Evolutionary conservation across 192 early-diverging fungal genomes (phyloP), one percentile per base, ranked within the genome.

Genomic region (Rhizophagus clarus): DNA sequence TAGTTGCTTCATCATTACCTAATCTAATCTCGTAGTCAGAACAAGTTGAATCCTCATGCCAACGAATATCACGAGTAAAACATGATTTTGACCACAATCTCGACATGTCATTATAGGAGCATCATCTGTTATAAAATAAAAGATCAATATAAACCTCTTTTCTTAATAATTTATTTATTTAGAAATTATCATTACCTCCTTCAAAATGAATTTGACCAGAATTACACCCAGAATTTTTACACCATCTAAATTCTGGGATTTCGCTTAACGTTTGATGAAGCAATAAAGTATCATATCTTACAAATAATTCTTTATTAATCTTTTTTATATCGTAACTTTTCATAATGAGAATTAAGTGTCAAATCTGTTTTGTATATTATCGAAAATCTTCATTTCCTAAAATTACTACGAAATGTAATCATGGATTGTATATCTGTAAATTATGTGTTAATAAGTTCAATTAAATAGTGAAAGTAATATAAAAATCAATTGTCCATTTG

Each of bases 81-180:
- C 77, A 79, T 22, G 42, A 69, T 69, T 60, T 67, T 22, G 20
- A 14, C 22, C 22, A 37, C 77, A 79, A 15, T 26, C 22, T 31
- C 20, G 8, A 60, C 77, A 79, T 3, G 77, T 79, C 77, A 79
- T 70, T 68, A 79, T 79, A 31, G 77, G 77, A 11, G 67, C 77
- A 31, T 56, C 40, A 34, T 69, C 77, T 79, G 40, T n/a, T n/a
- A 67, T 17, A 8, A 79, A 17, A 56, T 14, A 37, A 28, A n/a
- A 34, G 22, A 49, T 20, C 1, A 20, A 22, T 28, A 14, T 14
- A 6, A 56, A 28, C 3, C 0, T 51, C 10, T 51, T 51, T 29
- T 40, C 37, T 7, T 40, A 40, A 40, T 26, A 29, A 28, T 42
- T 45, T 12, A 40, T 40, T 9, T 37, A 60, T 32, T 20, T 37